Percentiles rank a stretch among this genome's conserved stretches.
Conservation (phyloP, 306 rosid species). For the Medicago ruthenica region DNA sequence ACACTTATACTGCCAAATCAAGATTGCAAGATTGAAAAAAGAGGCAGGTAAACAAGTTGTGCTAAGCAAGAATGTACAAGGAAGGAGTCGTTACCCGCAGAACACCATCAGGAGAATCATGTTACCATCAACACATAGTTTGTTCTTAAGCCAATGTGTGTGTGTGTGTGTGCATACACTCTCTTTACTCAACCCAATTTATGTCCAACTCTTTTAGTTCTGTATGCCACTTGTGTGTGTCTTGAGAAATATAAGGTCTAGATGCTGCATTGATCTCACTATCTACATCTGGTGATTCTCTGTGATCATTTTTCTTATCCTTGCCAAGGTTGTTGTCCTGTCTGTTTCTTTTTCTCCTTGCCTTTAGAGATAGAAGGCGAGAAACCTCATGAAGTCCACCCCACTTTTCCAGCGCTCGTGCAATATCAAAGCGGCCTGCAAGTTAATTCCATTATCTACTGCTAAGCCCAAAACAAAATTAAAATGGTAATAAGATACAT, state of each 20-base stretch:
- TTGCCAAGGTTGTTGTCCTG: constrained; percentile 50
- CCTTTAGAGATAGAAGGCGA: constrained; percentile 79
- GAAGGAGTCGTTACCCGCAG: no score
- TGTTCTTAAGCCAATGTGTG: neutral
- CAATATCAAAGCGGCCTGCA: constrained; percentile 85
- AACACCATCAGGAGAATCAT: neutral
- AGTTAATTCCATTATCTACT: constrained; percentile 24
- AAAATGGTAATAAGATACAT: neutral
- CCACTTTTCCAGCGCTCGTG: constrained; percentile 94
- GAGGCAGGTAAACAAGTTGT: no score
- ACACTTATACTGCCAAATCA: neutral
- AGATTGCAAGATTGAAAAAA: no score
- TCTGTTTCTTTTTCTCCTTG: constrained; percentile 73
- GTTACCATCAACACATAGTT: neutral
- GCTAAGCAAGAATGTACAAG: no score
- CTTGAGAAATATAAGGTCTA: constrained; percentile 64
- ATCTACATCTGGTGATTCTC: constrained; percentile 48
- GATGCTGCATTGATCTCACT: constrained; percentile 51
- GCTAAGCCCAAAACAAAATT: constrained; percentile 31
- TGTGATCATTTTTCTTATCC: constrained; percentile 59
- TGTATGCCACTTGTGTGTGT: constrained; percentile 77
- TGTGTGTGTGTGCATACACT: no score
- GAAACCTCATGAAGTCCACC: constrained; percentile 95
- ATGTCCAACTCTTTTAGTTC: constrained; percentile 73
- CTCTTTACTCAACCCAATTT: constrained; percentile 71